Percentiles rank a stretch among this genome's conserved stretches.
Conservation (phyloP, 352 stramenopile species). For the Elongisporangium prolatum region DNA sequence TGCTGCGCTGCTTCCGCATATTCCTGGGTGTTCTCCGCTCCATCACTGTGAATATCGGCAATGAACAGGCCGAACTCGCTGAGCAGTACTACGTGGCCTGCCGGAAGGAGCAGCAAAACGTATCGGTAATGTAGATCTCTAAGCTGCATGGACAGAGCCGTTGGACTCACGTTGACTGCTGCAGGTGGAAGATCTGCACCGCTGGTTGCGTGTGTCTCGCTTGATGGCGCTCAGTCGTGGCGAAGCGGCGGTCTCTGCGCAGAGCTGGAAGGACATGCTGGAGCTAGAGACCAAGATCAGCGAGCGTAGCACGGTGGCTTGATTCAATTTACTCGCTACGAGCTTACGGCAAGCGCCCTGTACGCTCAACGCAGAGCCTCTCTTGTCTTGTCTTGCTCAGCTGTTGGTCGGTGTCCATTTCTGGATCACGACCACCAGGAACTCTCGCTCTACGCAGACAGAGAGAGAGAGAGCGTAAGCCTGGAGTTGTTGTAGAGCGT, state of each 20-base stretch:
- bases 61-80: slow-evolving; percentile 68
- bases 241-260: slow-evolving; percentile 39
- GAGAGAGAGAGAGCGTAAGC: background rate
- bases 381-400: slow-evolving; percentile 2
- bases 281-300: slow-evolving; percentile 42
- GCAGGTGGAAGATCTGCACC: slow-evolving; percentile 72
- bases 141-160: slow-evolving; percentile 1
- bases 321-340: background rate
- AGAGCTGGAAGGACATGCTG: slow-evolving; percentile 58
- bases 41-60: slow-evolving; percentile 52
- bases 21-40: slow-evolving; percentile 57
- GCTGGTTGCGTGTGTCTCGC: slow-evolving; percentile 69
- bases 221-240: slow-evolving; percentile 62
- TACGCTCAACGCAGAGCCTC: background rate
- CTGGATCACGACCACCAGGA: slow-evolving; percentile 93
- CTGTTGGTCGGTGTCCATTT: slow-evolving; percentile 74
- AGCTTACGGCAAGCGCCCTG: slow-evolving; percentile 8
- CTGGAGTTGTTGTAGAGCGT: background rate
- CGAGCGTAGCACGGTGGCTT: slow-evolving; percentile 13
- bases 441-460: slow-evolving; percentile 77
- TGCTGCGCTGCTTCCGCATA: slow-evolving; percentile 64
- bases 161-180: slow-evolving; percentile 4
- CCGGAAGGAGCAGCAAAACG: slow-evolving; percentile 60
- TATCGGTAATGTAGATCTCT: too few relatives aligned
- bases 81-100: slow-evolving; percentile 78